These are phyloP conservation scores for Singerocomus rubriflavus DNA, from an alignment of 1,284 basidiomycete genomes.

Conservation along the genomic window DNA sequence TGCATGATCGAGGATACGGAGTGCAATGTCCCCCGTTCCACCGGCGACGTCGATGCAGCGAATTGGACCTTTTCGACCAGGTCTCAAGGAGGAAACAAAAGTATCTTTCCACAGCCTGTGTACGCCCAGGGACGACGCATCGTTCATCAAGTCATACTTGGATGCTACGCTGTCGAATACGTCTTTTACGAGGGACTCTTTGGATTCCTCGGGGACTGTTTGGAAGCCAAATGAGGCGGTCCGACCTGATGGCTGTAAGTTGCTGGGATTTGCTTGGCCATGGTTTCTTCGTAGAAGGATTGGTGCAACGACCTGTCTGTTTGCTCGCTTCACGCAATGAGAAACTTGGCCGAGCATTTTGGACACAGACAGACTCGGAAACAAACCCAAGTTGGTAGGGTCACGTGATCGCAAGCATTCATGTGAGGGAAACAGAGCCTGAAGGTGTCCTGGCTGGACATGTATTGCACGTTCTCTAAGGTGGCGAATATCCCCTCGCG, in stretches of 20 bases:
- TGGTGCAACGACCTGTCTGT: conserved; percentile 10
- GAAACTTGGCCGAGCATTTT: conserved; percentile 21
- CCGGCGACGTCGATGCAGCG: conserved; percentile 96
- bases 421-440: no score
- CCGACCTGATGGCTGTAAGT: conserved; percentile 25
- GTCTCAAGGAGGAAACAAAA: conserved; percentile 80
- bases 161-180: conserved; percentile 97
- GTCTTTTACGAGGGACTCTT: conserved; percentile 77
- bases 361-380: neutral
- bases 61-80: conserved; percentile 67
- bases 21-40: conserved; percentile 96
- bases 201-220: conserved; percentile 77
- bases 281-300: conserved; percentile 24
- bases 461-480: neutral
- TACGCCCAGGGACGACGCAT: conserved; percentile 94
- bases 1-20: conserved; percentile 90
- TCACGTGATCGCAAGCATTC: conserved; percentile 7
- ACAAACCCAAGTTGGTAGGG: neutral
- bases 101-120: conserved; percentile 98
- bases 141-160: conserved; percentile 98
- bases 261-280: conserved; percentile 9
- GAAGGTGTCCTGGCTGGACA: neutral
- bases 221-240: conserved; percentile 93
- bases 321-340: conserved; percentile 16
- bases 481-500: neutral